Conservation (phyloP, 2,329 filamentous ascomycete species). For the Diplodia intermedia region DNA sequence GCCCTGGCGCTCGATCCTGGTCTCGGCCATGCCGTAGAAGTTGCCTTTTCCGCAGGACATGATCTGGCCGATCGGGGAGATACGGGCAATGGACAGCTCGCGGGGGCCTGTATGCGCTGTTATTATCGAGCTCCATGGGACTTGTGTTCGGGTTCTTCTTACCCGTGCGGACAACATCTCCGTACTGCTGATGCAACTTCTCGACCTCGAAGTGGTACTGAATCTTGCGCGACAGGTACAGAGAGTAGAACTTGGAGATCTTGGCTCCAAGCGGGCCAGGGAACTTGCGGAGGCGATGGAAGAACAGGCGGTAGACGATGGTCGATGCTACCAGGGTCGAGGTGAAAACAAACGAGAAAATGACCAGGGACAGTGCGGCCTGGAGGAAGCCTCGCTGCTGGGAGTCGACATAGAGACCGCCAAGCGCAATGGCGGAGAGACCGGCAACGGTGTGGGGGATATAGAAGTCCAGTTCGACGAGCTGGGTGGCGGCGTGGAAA, state of each 20-base stretch:
- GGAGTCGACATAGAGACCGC: slow-evolving; percentile 6
- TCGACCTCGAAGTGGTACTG: slow-evolving; percentile 23
- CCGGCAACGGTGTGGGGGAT: slow-evolving; percentile 4
- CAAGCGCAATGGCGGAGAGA: neutral
- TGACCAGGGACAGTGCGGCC: neutral
- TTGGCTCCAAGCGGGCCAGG: slow-evolving; percentile 46
- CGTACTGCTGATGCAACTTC: slow-evolving; percentile 13
- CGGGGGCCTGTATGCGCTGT: slow-evolving; percentile 11
- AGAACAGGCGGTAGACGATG: slow-evolving; percentile 42
- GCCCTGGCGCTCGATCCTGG: slow-evolving; percentile 39
- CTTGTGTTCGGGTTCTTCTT: neutral
- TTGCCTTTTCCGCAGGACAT: slow-evolving; percentile 6
- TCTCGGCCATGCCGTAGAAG: slow-evolving; percentile 31
- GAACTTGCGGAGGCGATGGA: slow-evolving; percentile 45
- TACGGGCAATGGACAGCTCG: slow-evolving; percentile 13
- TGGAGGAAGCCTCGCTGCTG: neutral
- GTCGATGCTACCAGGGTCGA: slow-evolving; percentile 12
- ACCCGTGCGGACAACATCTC: slow-evolving; percentile 21
- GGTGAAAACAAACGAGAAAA: slow-evolving; percentile 19
- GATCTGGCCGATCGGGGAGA: slow-evolving; percentile 4
- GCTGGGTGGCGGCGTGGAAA: slow-evolving; percentile 2
- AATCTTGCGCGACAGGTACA: slow-evolving; percentile 35
- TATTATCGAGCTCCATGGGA: neutral
- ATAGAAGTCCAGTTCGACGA: neutral
- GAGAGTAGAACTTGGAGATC: slow-evolving; percentile 41